Base-by-base conservation (phyloP, 2,329 filamentous ascomycete genomes). In the Alternaria sp. region DNA sequence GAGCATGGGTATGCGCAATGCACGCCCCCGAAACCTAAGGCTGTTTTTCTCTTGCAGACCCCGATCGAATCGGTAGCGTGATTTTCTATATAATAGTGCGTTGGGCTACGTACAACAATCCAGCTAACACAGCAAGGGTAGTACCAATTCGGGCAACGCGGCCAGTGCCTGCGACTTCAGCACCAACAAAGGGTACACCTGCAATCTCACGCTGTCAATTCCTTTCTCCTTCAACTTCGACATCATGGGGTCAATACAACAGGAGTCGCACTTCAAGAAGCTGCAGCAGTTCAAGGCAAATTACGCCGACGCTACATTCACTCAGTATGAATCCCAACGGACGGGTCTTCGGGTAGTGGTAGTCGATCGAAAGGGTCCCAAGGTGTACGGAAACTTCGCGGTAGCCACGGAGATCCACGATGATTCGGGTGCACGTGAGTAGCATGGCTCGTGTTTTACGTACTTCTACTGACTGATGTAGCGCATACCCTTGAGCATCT, bases 371-470 rank as follows among this genome's bases (percentile, higher is more conserved):
- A 89, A 96, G 77, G 95, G 96, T 0, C 96, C 96, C n/a, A 98
- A 97, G 80, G 74, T 79, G 3, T 91, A 92, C 70, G 96, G 96
- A 32, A 97, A 96, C 81, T 99, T 99, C 81, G 91, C 94, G 32
- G 86, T 99, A 57, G 96, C 96, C 32, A 99, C 96, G 4, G 96
- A 99, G 81, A 98, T 99, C 72, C 91, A 97, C 73, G 96, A 99
- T 82, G 93, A 99, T 79, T 98, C 95, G 11, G 96, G 96, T 44
- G 92, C 96, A 13, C 96, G 79, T 80, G 66, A 68, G 74, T 70
- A 21, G 23, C 36, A 6, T 6, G 11, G n/a, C 21, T 40, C 12
- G 21, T 50, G 32, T 28, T 45, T 40, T 7, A 19, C 0, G 40
- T n/a, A 44, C n/a, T 13, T 21, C 6, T 23, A 17, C 61, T 73